Evolutionary conservation across 2,329 filamentous ascomycete genomes (phyloP), one percentile per base, ranked within the genome.

Genomic region (Phyllosticta citribraziliensis): DNA sequence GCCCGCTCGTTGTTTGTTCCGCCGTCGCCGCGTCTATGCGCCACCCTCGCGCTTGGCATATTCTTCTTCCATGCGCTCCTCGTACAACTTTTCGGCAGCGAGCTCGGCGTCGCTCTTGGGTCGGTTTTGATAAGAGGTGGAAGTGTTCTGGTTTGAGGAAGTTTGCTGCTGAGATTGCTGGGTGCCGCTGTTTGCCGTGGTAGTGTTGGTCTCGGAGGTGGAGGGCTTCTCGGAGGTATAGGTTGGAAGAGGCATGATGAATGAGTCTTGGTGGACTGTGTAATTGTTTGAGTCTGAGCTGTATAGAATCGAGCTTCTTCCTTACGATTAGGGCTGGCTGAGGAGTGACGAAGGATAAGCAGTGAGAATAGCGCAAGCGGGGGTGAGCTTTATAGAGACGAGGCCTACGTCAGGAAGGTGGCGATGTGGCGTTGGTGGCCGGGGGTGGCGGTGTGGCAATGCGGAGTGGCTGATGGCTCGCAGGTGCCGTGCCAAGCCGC

Each of bases 11-110:
- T 47, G 40, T 47, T 47, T 47, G 40, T 47, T n/a, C 40, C n/a
- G 14, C n/a, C n/a, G 40, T 47, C n/a, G 40, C 51, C 19, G 51
- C 20, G 17, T 30, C 19, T 56, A 66, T 14, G 65, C 65, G 27
- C 65, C 65, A 51, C 65, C 65, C 56, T 66, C 65, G 20, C 65
- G 57, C 61, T 66, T 66, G 22, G 65, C 65, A 54, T 66, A 66
- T 58, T 66, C 65, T 47, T 65, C 65, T 52, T 66, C 65, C 51
- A 66, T 66, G n/a, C 63, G 58, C 62, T 66, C 65, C 27, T 66
- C 64, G 53, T 66, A 66, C 10, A 65, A 50, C 58, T 63, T 66
- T 47, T 66, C 65, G 2, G 65, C 65, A n/a, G 61, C 65, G 24
- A 63, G 52, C 52, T 66, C 65, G 19, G 64, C 64, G 53, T 66